phyloP scores from a whole-genome alignment of 331 rosid species.

The Rhamnella rubrinervis region DNA sequence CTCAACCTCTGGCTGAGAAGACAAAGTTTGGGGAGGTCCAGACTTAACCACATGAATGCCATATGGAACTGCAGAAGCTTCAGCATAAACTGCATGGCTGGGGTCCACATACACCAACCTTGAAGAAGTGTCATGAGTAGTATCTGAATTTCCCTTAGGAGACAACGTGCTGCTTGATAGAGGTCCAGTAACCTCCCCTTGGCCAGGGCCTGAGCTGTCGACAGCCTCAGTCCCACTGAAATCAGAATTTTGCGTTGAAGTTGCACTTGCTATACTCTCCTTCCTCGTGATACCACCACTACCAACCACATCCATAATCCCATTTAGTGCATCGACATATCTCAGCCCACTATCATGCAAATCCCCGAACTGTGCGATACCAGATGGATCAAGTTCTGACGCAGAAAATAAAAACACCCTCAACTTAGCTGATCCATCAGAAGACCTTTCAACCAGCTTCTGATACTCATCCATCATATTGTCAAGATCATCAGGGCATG shows the following conservation, averaged over 20 bases:
- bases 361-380: constrained; percentile 44
- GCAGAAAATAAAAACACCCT: constrained; percentile 77
- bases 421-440: constrained; percentile 74
- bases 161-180: constrained; percentile 32
- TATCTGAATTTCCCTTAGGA: constrained; percentile 38
- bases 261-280: constrained; percentile 69
- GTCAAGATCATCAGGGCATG: constrained; percentile 84
- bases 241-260: constrained; percentile 84
- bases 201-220: constrained; percentile 44
- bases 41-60: constrained; percentile 38
- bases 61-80: constrained; percentile 37
- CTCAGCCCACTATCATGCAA: constrained; percentile 58
- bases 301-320: constrained; percentile 38
- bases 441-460: constrained; percentile 65
- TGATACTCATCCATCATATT: constrained; percentile 94
- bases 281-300: constrained; percentile 41
- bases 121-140: constrained; percentile 39
- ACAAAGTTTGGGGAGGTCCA: constrained; percentile 33
- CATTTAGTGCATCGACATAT: constrained; percentile 87
- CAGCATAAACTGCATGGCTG: constrained; percentile 32
- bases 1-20: constrained; percentile 49
- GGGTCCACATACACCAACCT: constrained; percentile 43
- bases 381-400: constrained; percentile 56
- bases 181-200: constrained; percentile 43
- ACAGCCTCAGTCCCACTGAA: constrained; percentile 55